Conservation (phyloP, 805 yeast genomes). For the Monosporozyma aerobia region DNA sequence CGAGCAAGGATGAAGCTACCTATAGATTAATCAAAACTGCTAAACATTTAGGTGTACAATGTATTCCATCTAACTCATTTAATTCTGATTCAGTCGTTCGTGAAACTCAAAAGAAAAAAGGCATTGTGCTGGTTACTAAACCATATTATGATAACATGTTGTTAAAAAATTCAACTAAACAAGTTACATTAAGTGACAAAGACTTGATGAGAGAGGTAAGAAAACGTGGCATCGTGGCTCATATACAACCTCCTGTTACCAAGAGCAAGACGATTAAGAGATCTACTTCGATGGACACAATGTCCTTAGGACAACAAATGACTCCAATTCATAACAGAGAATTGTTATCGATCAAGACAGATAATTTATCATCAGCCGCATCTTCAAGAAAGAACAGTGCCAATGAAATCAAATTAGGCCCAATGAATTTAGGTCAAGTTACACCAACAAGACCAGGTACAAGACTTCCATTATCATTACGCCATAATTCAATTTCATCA, state of each 20-base stretch:
- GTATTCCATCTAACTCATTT: slow-evolving; percentile 1
- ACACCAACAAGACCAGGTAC: slow-evolving; percentile 1
- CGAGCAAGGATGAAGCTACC: not conserved
- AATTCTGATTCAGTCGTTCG: not conserved
- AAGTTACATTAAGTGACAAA: not conserved
- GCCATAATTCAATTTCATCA: not conserved
- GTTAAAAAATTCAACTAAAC: slow-evolving; percentile 1
- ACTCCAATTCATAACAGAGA: not conserved
- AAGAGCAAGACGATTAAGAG: not conserved
- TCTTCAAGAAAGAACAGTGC: not conserved
- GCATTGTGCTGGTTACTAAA: slow-evolving; percentile 1
- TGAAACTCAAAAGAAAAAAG: not conserved
- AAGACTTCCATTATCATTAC: not conserved
- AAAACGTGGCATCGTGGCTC: not conserved
- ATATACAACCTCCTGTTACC: not conserved
- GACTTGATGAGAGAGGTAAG: slow-evolving; percentile 1
- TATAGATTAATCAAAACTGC: not conserved
- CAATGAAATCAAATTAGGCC: not conserved
- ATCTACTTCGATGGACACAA: not conserved
- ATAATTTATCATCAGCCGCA: not conserved
- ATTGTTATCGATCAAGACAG: not conserved
- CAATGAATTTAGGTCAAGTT: not conserved
- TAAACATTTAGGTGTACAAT: slow-evolving; percentile 3
- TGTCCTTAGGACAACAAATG: not conserved
- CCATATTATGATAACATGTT: not conserved